Conservation (phyloP, 2,329 filamentous ascomycete genomes). For the Clarireedia homoeocarpa region DNA sequence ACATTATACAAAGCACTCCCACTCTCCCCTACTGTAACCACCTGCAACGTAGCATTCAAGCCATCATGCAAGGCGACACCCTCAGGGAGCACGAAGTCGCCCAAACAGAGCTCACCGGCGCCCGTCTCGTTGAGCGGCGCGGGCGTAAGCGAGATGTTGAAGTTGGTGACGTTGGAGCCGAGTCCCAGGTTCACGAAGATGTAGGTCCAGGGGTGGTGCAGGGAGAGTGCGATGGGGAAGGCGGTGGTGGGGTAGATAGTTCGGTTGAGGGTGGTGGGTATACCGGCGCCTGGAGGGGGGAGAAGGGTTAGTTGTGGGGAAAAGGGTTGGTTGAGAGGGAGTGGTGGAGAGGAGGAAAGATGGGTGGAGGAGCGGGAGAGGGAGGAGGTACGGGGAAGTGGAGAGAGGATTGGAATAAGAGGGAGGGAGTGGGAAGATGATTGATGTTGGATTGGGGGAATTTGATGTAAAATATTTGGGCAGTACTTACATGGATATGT, state of each 20-base stretch:
- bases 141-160: conserved; percentile 7
- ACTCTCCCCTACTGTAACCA: conserved; percentile 8
- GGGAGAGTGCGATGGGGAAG: not conserved
- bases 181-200: conserved; percentile 3
- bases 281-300: conserved; percentile 6
- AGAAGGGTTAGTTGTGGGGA: not conserved
- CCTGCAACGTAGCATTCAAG: conserved; percentile 9
- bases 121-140: conserved; percentile 10
- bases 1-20: conserved; percentile 12
- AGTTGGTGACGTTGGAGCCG: conserved; percentile 4
- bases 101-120: conserved; percentile 9
- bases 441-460: no score
- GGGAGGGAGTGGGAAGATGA: not conserved
- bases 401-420: fast-evolving
- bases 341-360: no score
- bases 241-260: not conserved
- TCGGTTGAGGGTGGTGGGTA: conserved; percentile 7
- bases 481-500: conserved; percentile 8
- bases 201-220: conserved; percentile 2
- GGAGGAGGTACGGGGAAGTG: not conserved
- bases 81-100: conserved; percentile 4
- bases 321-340: no score
- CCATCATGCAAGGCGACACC: conserved; percentile 3
- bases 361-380: not conserved
- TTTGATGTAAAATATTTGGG: no score